Base-by-base conservation (phyloP, 306 rosid species). In the Phaseolus lunatus region DNA sequence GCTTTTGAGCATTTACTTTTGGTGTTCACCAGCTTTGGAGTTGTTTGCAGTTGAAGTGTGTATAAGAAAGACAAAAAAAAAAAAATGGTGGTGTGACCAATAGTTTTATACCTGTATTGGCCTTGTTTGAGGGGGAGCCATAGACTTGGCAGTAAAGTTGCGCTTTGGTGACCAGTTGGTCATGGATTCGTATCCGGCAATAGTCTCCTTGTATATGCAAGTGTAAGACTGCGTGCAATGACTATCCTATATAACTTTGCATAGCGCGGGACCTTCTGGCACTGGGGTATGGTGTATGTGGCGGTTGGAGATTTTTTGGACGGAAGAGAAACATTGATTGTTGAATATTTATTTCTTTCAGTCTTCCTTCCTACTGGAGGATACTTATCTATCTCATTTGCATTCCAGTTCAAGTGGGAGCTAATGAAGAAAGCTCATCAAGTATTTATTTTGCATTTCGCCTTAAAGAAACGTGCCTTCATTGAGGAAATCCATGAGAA, bases 401-500 rank as follows among this genome's bases (percentile, higher is more conserved):
- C 70, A 4, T 89, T 86, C 76, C 84, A 96, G 99, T 96, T 92
- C 85, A 96, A 91, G 90, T 96, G 99, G 99, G 94, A 89, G 72
- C 75, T 96, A 71, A 70, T 81, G 90, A 96, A 96, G 99, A 96
- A 93, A 83, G 97, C 99, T 61, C 83, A 94, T 57, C 99, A 96
- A 72, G 94, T 96, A 62, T 88, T 96, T 81, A 91, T 85, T 79
- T 85, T 96, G 86, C 99, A 92, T 90, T 96, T 96, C 24, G 87
- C 96, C 1, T 77, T 96, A 89, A 96, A 96, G 90, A 96, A 88
- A 58, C 96, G 99, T 48, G 96, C 80, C 11, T 81, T 96, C 80
- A 83, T 96, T 2, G 98, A 92, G 87, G 99, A 96, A 85, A 96
- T 96, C 84, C 93, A 91, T 0, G 99, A 88, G 88, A 96, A 96